Conservation (phyloP, 352 stramenopile genomes). For the Poterioochromonas sp. region DNA sequence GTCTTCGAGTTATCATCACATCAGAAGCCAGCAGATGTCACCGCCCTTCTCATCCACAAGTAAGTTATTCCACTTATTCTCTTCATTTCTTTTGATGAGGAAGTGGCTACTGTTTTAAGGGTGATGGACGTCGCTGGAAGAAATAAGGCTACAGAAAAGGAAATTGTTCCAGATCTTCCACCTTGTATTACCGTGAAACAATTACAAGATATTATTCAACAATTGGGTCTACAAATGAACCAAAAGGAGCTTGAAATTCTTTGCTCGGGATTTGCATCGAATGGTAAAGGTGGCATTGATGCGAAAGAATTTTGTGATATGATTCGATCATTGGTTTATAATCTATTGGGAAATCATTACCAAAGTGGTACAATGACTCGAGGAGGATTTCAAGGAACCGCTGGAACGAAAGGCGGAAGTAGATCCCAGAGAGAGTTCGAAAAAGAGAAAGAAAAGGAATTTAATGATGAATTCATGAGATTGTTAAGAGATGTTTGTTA, state of each 20-base stretch:
- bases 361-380: too few relatives aligned
- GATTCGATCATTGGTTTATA: background rate
- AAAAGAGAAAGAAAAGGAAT: too few relatives aligned
- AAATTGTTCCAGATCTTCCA: background rate
- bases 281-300: conserved; percentile 19
- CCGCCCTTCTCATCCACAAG: background rate
- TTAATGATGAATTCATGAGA: background rate
- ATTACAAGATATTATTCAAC: background rate
- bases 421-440: too few relatives aligned
- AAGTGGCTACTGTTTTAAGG: too few relatives aligned
- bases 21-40: background rate
- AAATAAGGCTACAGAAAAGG: background rate
- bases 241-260: background rate
- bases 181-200: background rate
- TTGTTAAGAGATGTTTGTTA: background rate
- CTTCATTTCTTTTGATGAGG: too few relatives aligned
- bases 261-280: conserved; percentile 1
- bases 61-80: background rate
- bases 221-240: background rate
- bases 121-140: background rate
- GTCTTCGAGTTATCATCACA: conserved; percentile 4
- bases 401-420: background rate
- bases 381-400: background rate
- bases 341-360: background rate
- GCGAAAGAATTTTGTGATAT: conserved; percentile 19